phyloP scores from a whole-genome alignment of 2,329 filamentous ascomycete genomes.

The Metarhizium anisopliae region DNA sequence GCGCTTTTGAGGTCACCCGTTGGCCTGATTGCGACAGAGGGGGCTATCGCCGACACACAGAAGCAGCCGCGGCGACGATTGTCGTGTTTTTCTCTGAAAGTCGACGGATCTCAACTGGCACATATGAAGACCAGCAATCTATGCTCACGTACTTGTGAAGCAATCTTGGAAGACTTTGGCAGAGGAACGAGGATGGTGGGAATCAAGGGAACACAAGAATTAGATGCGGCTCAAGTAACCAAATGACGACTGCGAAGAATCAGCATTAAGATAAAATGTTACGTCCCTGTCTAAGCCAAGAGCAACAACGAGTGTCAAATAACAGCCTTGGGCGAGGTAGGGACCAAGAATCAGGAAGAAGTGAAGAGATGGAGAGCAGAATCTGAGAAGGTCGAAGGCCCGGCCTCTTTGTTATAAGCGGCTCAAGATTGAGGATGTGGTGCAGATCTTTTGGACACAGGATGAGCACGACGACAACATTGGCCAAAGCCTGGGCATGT shows the following conservation, averaged over 20 bases:
- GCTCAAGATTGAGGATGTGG: slow-evolving; percentile 9
- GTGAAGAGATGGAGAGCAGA: slow-evolving; percentile 1
- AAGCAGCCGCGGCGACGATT: neutral
- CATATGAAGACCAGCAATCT: neutral
- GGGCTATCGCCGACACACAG: neutral
- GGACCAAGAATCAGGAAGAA: slow-evolving; percentile 3
- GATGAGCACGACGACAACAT: neutral
- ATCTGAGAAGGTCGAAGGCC: slow-evolving; percentile 9
- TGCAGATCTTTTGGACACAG: slow-evolving; percentile 6
- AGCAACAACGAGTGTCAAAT: neutral
- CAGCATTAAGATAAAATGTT: slow-evolving; percentile 21
- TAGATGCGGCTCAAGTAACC: neutral
- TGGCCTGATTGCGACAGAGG: neutral
- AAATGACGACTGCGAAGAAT: slow-evolving; percentile 2
- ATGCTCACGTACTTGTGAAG: neutral
- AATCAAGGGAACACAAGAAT: neutral
- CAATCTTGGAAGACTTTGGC: neutral
- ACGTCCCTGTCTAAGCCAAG: slow-evolving; percentile 16
- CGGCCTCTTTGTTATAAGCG: slow-evolving; percentile 13
- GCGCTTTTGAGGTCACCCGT: neutral
- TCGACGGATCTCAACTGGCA: neutral
- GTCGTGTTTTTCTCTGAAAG: neutral
- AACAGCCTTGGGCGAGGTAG: slow-evolving; percentile 10
- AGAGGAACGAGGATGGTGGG: neutral
- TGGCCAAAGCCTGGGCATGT: slow-evolving; percentile 1